phyloP scores from a whole-genome alignment of 1,139 yeast genomes.

The Saccharomyces hybrid region DNA sequence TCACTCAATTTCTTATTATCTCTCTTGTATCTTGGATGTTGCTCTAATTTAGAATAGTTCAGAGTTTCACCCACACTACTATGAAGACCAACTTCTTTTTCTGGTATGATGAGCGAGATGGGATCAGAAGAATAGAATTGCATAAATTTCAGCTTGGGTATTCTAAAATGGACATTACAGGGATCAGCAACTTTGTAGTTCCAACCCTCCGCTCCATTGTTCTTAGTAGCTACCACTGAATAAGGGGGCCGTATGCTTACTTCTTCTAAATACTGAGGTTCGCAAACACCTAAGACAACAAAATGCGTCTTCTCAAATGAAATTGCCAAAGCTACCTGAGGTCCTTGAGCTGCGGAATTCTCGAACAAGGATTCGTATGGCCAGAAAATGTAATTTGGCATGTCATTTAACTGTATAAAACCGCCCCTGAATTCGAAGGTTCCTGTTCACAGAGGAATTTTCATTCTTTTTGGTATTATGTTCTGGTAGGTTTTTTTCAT shows the following conservation, averaged over 20 bases:
- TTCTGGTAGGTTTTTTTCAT: background rate
- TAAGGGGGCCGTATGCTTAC: conserved; percentile 12
- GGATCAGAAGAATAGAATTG: conserved; percentile 78
- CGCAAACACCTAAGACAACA: conserved; percentile 16
- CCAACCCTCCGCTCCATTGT: conserved; percentile 7
- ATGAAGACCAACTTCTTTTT: conserved; percentile 22
- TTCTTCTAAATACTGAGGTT: conserved; percentile 1
- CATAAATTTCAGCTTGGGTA: conserved; percentile 66
- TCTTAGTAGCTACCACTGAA: conserved; percentile 10
- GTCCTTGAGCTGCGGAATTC: background rate
- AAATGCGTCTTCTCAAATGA: conserved; percentile 14
- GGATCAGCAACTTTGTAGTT: conserved; percentile 11
- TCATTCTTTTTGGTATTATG: background rate
- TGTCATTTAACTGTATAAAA: conserved; percentile 5
- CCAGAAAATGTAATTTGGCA: conserved; percentile 21
- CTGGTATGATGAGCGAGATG: conserved; percentile 53
- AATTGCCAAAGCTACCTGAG: conserved; percentile 15
- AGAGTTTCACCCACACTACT: conserved; percentile 22
- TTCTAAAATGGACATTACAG: conserved; percentile 52
- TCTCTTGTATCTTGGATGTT: conserved; percentile 21
- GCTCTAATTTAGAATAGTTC: conserved; percentile 28
- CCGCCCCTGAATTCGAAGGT: background rate
- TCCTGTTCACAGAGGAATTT: background rate
- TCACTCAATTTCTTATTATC: conserved; percentile 14
- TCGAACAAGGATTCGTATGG: conserved; percentile 13